Percentiles rank a stretch among this genome's conserved stretches.
Evolutionary conservation across 176 grass and related monocot genomes (phyloP).

Genomic region (Thinopyrum elongatum): DNA sequence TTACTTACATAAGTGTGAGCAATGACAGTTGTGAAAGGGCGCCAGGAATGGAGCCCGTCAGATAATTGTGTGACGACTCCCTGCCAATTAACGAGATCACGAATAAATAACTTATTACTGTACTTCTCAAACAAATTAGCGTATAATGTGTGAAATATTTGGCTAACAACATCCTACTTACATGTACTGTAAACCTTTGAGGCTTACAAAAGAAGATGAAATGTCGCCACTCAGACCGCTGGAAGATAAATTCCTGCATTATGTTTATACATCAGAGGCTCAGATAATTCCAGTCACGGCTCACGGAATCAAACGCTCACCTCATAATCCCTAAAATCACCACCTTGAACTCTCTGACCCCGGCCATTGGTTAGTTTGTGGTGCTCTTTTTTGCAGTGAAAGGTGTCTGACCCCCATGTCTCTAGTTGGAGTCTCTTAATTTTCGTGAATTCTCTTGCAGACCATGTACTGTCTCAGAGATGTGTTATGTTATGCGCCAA

Average conservation of each 20-base stretch:
- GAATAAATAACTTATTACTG: background rate
- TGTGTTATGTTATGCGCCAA: too few relatives aligned
- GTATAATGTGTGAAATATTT: background rate
- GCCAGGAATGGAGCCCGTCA: conserved; percentile 57
- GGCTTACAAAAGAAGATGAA: conserved; percentile 40
- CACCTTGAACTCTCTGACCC: too few relatives aligned
- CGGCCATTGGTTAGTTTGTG: too few relatives aligned
- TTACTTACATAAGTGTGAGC: conserved; percentile 48
- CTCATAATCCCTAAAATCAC: too few relatives aligned
- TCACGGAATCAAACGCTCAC: too few relatives aligned
- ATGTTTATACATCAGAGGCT: background rate
- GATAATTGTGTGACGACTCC: conserved; percentile 66
- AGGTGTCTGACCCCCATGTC: too few relatives aligned
- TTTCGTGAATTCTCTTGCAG: too few relatives aligned
- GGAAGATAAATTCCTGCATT: conserved; percentile 49
- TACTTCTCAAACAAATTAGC: background rate
- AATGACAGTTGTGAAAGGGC: conserved; percentile 33
- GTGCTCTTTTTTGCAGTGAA: too few relatives aligned
- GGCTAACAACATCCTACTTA: conserved; percentile 8
- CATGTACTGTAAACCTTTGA: conserved; percentile 42
- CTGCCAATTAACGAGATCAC: conserved; percentile 12
- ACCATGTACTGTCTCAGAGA: too few relatives aligned
- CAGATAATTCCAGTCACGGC: background rate
- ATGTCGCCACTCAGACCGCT: conserved; percentile 50
- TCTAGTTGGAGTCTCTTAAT: too few relatives aligned